Evolutionary conservation across 257 asterid genomes (phyloP).

Genomic region (Penstemon davidsonii): DNA sequence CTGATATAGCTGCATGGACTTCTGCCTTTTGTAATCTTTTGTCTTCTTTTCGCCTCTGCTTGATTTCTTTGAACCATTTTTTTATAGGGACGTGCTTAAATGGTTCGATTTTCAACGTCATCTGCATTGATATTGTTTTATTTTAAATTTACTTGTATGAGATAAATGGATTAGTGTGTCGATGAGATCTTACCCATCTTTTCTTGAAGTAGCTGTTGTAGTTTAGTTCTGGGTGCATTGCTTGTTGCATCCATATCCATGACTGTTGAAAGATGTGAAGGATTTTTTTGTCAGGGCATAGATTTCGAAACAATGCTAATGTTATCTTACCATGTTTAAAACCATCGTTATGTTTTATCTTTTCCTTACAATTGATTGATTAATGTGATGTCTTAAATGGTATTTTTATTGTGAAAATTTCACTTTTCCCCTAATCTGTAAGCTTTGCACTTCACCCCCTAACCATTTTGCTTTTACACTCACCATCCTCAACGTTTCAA

Average conservation of each 20-base stretch:
- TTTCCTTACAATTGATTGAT: background rate
- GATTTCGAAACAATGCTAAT: background rate
- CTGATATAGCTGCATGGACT: conserved; percentile 89
- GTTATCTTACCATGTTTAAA: background rate
- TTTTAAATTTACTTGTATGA: background rate
- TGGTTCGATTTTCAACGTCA: conserved; percentile 70
- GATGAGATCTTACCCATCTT: conserved; percentile 68
- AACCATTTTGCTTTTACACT: too few relatives aligned
- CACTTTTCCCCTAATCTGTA: too few relatives aligned
- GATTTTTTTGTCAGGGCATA: conserved; percentile 1
- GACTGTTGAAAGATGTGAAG: conserved; percentile 45
- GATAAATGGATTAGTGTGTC: background rate
- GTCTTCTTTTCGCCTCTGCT: conserved; percentile 70
- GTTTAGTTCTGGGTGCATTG: conserved; percentile 95
- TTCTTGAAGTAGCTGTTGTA: conserved; percentile 70
- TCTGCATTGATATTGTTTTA: conserved; percentile 40
- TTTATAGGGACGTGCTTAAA: conserved; percentile 62
- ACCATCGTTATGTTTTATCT: background rate
- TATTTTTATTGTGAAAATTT: too few relatives aligned
- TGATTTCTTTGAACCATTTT: conserved; percentile 86
- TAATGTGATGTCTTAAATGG: too few relatives aligned
- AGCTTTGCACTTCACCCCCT: too few relatives aligned
- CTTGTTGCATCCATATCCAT: conserved; percentile 99
- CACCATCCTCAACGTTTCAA: too few relatives aligned
- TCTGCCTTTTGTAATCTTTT: conserved; percentile 80